phyloP scores from a whole-genome alignment of 2,329 filamentous ascomycete species.

The Penicillium sp. region DNA sequence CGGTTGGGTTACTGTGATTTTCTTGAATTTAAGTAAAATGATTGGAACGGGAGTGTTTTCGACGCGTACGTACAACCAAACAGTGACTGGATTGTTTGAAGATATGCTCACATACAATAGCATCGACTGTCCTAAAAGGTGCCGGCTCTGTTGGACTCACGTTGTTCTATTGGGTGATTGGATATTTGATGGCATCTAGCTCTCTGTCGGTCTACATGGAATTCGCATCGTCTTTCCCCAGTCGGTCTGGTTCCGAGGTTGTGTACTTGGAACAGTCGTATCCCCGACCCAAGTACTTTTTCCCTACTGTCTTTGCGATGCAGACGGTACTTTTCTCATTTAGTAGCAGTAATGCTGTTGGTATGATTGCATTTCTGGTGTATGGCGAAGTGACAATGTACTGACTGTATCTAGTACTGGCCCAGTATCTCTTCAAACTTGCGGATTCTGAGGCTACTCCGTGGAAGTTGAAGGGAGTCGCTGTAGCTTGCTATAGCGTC shows the following conservation, averaged over 20 bases:
- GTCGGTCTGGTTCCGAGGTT: slow-evolving; percentile 63
- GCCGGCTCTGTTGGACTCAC: slow-evolving; percentile 63
- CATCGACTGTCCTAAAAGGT: slow-evolving; percentile 56
- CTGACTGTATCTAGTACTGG: slow-evolving; percentile 44
- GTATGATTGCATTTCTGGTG: background rate
- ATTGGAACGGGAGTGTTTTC: slow-evolving; percentile 64
- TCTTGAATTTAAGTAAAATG: slow-evolving; percentile 63
- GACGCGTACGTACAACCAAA: slow-evolving; percentile 51
- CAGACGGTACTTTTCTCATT: slow-evolving; percentile 64
- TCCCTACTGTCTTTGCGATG: slow-evolving; percentile 64
- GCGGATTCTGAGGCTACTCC: slow-evolving; percentile 49
- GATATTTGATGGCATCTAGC: slow-evolving; percentile 57
- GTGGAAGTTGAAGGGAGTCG: slow-evolving; percentile 68
- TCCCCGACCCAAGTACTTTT: slow-evolving; percentile 62
- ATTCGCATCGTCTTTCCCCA: slow-evolving; percentile 64
- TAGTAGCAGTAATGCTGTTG: slow-evolving; percentile 62
- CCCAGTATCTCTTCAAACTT: slow-evolving; percentile 62
- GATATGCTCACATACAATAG: slow-evolving; percentile 20
- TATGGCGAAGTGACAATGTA: too few relatives aligned
- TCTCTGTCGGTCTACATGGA: slow-evolving; percentile 63
- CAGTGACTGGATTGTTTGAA: rapidly evolving
- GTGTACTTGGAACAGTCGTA: slow-evolving; percentile 69
- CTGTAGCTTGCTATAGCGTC: slow-evolving; percentile 61
- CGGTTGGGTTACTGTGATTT: slow-evolving; percentile 55
- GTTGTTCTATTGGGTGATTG: slow-evolving; percentile 64